Evolutionary conservation across 192 early-diverging fungal genomes (phyloP), one percentile per base, ranked within the genome.

Genomic region (Haplosporangium gracile): DNA sequence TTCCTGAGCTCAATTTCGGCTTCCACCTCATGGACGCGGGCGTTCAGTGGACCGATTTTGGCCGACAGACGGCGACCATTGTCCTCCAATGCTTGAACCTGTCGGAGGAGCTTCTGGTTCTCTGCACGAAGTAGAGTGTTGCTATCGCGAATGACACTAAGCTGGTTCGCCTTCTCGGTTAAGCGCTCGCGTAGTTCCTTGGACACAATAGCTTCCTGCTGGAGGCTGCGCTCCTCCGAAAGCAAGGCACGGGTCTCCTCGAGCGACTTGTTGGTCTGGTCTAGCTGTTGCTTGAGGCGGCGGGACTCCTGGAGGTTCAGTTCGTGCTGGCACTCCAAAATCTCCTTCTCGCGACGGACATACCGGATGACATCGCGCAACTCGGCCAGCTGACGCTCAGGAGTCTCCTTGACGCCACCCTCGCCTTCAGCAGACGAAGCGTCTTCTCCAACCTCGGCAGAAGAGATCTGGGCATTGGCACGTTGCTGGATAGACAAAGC

Each of bases 271-370:
- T 93, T 93, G 55, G 94, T 82, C 57, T 95, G 91, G 1, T 93
- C 90, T 10, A 92, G 47, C 81, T 95, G 94, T 75, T 91, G 89
- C 74, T 90, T 88, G 82, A 92, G 91, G 29, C 96, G 91, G 72
- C 93, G 90, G 24, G 89, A 83, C 78, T 97, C 94, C 68, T 96
- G 94, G 71, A 90, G 78, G 38, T 92, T 90, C 26, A 95, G 72
- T 49, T 95, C 94, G 8, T 91, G 89, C 87, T 95, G 93, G 40
- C 92, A 91, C 63, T 93, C 86, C 6, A 94, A 87, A 73, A 95
- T 93, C 32, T 96, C 94, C 68, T 95, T 93, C 78, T 97, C 95
- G 47, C 92, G 91, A 20, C 95, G 93, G 65, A 95, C 84, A 74
- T 93, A 93, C 20, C 90, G 88, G 65, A 96, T 90, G 11, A 96